Evolutionary conservation across 345 rosid species (phyloP), one percentile per base, ranked within the genome.

Genomic region (Noccaea caerulescens): DNA sequence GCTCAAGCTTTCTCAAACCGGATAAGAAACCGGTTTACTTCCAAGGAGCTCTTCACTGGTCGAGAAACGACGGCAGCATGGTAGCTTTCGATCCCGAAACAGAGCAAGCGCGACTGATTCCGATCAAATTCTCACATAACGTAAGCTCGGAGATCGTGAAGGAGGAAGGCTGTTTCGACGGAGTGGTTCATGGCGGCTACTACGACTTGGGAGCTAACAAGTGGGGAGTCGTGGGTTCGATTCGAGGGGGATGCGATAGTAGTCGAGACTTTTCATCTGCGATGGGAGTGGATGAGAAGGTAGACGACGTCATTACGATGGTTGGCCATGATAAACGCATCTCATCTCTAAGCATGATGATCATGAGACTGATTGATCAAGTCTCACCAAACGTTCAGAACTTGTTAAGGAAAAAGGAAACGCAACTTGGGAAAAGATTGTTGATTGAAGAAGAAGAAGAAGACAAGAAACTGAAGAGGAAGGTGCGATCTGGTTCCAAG

Each of bases 271-370:
- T 7, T 27, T 16, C 50, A 7, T n/a, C 14, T 30, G 71, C 10
- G 8, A 41, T 52, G 30, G 42, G 33, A 16, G 6, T 67, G 27
- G 39, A 36, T 64, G 36, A 64, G 68, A 63, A 47, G 18, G 45
- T 33, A 7, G 55, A 47, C 2, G 55, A 47, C 1, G 30, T 45
- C 25, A 12, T 53, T 27, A n/a, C 49, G 10, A 11, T 45, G 42
- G 25, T 0, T 43, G 10, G 25, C 27, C 33, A 49, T 49, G 45
- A 64, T 46, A 63, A 63, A 47, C 20, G 32, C 10, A 8, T 65
- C 37, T 50, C 34, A 3, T 4, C 36, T 65, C 36, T 51, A 25
- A 23, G 49, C 59, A 12, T 6, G 12, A 37, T 38, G 13, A 27
- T 27, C 23, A 58, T 58, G 63, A 12, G 50, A 42, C 46, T 42